Evolutionary conservation across 495 filamentous ascomycete species (phyloP), one percentile per base, ranked within the genome.

Genomic region (Usnea hakonensis): DNA sequence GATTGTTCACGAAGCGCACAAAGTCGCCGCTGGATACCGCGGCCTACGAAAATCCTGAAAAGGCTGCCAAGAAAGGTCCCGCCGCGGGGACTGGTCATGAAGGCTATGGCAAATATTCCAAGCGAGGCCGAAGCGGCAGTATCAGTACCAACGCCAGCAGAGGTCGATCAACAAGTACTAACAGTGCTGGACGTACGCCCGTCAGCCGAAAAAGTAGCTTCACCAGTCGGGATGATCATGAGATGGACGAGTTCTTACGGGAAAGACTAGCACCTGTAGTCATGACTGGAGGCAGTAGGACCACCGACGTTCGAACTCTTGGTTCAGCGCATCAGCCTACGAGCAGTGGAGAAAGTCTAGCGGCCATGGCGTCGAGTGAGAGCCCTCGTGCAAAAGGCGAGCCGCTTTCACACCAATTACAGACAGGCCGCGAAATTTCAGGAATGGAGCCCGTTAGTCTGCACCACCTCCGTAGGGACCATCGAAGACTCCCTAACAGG

Each of bases 51-150:
- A 79, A 76, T 58, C 79, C 77, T 36, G 79, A 84, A 26, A 88
- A 84, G 65, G 61, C 76, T 7, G 43, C 73, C 17, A 84, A 88
- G 58, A 95, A 93, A 73, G 95, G 94, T 0, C 94, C 94, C 21
- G 83, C 81, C 8, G 94, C 94, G 35, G 95, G 94, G 38, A 99
- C 95, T 37, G 94, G 94, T 3, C 91, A 97, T 73, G 94, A 97
- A 76, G 94, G 93, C 50, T 97, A 97, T 71, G 90, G 91, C 10
- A 87, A 83, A 69, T 95, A 83, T 79, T 81, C 72, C 35, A 73
- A 75, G 56, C 75, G 75, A 53, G 81, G 76, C 26, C 73, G 79
- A 28, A 79, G 78, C 50, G 82, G 81, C 50, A 72, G 75, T 58
- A 74, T 78, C 64, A 83, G 75, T 64, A 74, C 69, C 28, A 78